Evolutionary conservation across 805 yeast species (phyloP), one percentile per base, ranked within the genome.

Genomic region (Grigorovia yakushimaensis): DNA sequence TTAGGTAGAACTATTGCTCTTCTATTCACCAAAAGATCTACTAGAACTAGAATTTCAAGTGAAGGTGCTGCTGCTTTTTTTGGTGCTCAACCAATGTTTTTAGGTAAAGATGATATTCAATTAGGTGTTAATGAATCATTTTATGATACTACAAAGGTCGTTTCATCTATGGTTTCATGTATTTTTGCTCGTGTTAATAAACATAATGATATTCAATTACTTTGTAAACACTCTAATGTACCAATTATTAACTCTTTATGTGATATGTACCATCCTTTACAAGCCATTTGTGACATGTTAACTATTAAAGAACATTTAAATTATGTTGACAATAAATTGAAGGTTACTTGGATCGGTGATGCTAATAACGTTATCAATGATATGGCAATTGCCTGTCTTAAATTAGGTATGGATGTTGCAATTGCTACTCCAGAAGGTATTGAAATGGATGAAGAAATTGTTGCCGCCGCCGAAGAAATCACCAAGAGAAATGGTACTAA

Each of bases 51-150:
- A 67, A 78, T 93, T 37, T 88, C 96, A 21, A 75, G 89, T 10
- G 98, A 93, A 64, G 97, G 95, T 44, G 98, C 98, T 15, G 85
- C 89, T 11, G 76, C 85, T 2, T 88, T 84, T 62, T 84, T 91
- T 55, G 98, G 98, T 18, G 98, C 89, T 6, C 93, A 83, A 57
- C 96, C 98, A 11, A 84, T 93, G 93, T 93, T 93, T 60, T 73
- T 93, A 54, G 98, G 98, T 44, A 88, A 84, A 57, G 96, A 89
- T 56, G 98, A 93, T 58, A 93, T 93, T 62, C 98, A 93, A 67
- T 72, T 93, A 47, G 98, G 98, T 41, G 96, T 88, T 41, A 93
- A 93, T 62, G 98, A 93, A 71, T 76, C 93, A 0, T 69, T 88
- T 49, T 84, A 84, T 58, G 98, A 93, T 65, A 84, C 97, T 1